phyloP scores from a whole-genome alignment of 306 rosid species.

The Betula pendula region DNA sequence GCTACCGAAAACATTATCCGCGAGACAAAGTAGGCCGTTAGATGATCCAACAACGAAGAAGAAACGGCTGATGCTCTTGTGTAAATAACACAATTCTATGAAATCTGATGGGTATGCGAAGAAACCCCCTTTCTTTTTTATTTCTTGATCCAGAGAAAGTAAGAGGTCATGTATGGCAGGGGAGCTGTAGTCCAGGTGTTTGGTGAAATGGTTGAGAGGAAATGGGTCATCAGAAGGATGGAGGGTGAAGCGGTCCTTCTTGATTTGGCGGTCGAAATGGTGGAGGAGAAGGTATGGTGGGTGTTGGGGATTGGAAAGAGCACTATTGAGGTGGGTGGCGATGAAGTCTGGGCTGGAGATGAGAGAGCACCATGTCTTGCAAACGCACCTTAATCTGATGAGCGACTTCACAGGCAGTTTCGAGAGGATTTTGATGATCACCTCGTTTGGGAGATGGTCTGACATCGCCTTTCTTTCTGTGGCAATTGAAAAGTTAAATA shows the following conservation, averaged over 20 bases:
- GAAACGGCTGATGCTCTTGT: not conserved
- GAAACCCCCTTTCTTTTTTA: not conserved
- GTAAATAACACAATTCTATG: not conserved
- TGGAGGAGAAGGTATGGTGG: not conserved
- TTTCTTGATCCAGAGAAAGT: not conserved
- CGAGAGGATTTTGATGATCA: not conserved
- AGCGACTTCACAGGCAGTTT: not conserved
- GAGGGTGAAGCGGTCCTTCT: not conserved
- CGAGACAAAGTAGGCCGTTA: constrained; percentile 1
- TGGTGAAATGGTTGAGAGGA: not conserved
- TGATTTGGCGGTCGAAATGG: not conserved
- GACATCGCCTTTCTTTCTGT: not conserved
- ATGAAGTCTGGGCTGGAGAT: not conserved
- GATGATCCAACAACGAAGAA: not conserved
- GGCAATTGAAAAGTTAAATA: no score
- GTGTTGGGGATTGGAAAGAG: not conserved
- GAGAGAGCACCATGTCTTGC: not conserved
- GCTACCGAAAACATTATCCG: not conserved
- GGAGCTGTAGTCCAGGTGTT: not conserved
- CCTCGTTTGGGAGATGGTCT: not conserved
- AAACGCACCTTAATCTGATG: not conserved
- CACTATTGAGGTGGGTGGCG: not conserved
- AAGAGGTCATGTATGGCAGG: not conserved
- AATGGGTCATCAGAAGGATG: not conserved
- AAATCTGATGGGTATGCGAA: not conserved